These are phyloP conservation scores for Chlorella sp. DNA, from an alignment of 139 green algal species.

Conservation along the genomic window DNA sequence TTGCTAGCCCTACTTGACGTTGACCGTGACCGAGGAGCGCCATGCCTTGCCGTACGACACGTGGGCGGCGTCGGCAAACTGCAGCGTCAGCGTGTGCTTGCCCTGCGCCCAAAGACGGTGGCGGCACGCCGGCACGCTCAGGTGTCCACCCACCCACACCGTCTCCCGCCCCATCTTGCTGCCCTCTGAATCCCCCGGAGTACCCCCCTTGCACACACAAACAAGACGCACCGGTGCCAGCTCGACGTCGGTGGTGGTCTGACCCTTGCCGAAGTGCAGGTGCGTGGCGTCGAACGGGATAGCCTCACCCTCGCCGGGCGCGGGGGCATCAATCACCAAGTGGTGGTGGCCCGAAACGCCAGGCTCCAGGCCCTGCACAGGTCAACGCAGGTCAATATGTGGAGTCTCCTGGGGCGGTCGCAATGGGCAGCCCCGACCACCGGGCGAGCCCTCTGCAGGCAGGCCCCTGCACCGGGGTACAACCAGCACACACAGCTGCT, in stretches of 20 bases:
- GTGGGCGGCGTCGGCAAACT: constrained; percentile 62
- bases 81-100: constrained; percentile 58
- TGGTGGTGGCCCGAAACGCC: too few species aligned
- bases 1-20: constrained; percentile 45
- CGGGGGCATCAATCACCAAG: constrained; percentile 29
- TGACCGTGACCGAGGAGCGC: constrained; percentile 38
- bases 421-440: too few species aligned
- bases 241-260: constrained; percentile 39
- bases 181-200: background rate
- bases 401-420: too few species aligned
- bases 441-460: too few species aligned
- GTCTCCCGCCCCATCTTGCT: too few species aligned
- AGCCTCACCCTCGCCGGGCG: constrained; percentile 20
- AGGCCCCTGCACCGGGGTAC: too few species aligned
- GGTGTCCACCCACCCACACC: too few species aligned
- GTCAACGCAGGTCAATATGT: too few species aligned
- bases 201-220: background rate
- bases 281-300: constrained; percentile 57
- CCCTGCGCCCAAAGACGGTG: constrained; percentile 24
- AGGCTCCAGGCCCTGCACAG: too few species aligned
- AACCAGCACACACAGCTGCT: too few species aligned
- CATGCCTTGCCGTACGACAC: constrained; percentile 31
- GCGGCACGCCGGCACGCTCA: too few species aligned
- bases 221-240: constrained; percentile 14
- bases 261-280: constrained; percentile 59